Conservation (phyloP, 2,329 filamentous ascomycete genomes). For the Fusarium compactum region DNA sequence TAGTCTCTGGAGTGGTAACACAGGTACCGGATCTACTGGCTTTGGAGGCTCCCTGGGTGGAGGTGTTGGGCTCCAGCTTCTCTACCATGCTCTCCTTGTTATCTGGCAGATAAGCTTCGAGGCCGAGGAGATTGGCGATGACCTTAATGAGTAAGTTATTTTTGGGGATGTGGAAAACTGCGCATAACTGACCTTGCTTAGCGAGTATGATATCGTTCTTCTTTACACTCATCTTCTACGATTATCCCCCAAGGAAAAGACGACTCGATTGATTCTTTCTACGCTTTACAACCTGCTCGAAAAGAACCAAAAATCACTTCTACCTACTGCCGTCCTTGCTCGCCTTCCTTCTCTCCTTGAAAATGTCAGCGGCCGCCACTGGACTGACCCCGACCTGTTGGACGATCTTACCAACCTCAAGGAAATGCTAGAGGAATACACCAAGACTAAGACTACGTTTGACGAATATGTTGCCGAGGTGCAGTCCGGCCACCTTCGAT, state of each 20-base stretch:
- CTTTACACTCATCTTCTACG: slow-evolving; percentile 93
- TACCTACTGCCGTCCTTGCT: slow-evolving; percentile 88
- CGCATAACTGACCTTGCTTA: slow-evolving; percentile 30
- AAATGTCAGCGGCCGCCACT: slow-evolving; percentile 71
- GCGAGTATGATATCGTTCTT: slow-evolving; percentile 91
- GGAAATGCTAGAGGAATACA: slow-evolving; percentile 75
- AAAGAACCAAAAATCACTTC: slow-evolving; percentile 75
- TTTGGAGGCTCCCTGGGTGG: slow-evolving; percentile 76
- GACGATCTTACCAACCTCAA: slow-evolving; percentile 72
- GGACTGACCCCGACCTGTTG: slow-evolving; percentile 72
- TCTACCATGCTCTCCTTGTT: slow-evolving; percentile 94
- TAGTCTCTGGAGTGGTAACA: slow-evolving; percentile 70
- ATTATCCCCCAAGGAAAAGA: slow-evolving; percentile 97
- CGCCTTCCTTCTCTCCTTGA: slow-evolving; percentile 78
- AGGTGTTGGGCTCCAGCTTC: slow-evolving; percentile 88
- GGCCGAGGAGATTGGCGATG: slow-evolving; percentile 76
- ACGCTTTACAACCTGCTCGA: slow-evolving; percentile 88
- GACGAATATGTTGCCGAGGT: slow-evolving; percentile 93
- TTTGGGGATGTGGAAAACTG: neutral
- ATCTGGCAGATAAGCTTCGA: slow-evolving; percentile 98
- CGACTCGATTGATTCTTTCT: slow-evolving; percentile 88
- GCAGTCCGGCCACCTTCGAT: slow-evolving; percentile 86
- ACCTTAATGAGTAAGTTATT: slow-evolving; percentile 85
- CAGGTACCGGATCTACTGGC: slow-evolving; percentile 67
- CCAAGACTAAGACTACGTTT: slow-evolving; percentile 79